Conservation (phyloP, 2,329 filamentous ascomycete genomes). For the Ceratocystis eucalypticola region DNA sequence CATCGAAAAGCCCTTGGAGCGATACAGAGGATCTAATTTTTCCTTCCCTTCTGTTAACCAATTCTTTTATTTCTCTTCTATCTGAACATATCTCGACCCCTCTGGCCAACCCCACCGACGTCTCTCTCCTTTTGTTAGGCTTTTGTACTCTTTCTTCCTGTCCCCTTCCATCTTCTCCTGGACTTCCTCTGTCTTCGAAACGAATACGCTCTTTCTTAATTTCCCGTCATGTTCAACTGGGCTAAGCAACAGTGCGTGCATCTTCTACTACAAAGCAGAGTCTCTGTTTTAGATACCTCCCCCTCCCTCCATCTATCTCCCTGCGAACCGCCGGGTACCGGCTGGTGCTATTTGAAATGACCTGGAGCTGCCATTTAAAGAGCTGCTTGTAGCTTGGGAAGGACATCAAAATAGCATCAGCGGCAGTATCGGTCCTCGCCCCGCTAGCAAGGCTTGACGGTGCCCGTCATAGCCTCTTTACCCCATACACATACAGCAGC, state of each 20-base stretch:
- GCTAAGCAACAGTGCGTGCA: slow-evolving; percentile 69
- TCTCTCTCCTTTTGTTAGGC: slow-evolving; percentile 2
- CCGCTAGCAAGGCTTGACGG: background rate
- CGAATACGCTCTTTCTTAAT: slow-evolving; percentile 10
- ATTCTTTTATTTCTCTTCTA: slow-evolving; percentile 7
- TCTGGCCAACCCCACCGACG: background rate
- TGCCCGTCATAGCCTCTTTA: background rate
- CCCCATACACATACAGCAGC: background rate
- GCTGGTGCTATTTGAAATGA: slow-evolving; percentile 2
- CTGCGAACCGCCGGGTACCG: slow-evolving; percentile 22
- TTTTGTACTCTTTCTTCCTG: background rate
- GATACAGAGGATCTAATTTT: slow-evolving; percentile 3
- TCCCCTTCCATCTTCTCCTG: slow-evolving; percentile 1
- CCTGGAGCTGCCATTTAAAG: background rate
- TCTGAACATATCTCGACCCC: slow-evolving; percentile 6
- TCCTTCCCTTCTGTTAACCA: background rate
- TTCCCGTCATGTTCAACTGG: slow-evolving; percentile 72
- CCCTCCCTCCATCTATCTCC: slow-evolving; percentile 17
- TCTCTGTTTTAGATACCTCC: slow-evolving; percentile 1
- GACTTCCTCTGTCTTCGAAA: background rate
- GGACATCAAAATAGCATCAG: background rate
- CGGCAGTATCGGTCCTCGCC: background rate
- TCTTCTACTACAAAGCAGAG: slow-evolving; percentile 12
- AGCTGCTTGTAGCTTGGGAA: background rate
- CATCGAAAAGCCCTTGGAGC: slow-evolving; percentile 7